These are phyloP conservation scores for Tylopilus sp. DNA, from an alignment of 1,284 basidiomycete genomes.

Conservation along the genomic window DNA sequence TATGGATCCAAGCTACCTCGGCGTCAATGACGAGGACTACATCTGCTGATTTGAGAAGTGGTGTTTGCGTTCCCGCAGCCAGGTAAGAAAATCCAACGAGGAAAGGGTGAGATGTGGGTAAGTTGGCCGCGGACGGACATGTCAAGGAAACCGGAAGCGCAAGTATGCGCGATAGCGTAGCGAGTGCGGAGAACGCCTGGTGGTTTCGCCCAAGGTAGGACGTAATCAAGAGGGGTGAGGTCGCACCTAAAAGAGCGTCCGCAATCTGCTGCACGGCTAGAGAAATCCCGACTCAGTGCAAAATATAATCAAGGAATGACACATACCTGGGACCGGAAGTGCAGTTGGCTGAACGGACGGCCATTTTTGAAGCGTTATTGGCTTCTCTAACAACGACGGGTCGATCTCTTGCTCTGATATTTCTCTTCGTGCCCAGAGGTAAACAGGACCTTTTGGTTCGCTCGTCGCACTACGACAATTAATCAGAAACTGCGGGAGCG, in stretches of 20 bases:
- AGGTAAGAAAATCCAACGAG: constrained; percentile 63
- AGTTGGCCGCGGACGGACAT: constrained; percentile 63
- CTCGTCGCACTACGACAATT: constrained; percentile 62
- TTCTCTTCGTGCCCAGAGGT: constrained; percentile 79
- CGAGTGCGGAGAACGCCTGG: constrained; percentile 58
- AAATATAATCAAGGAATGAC: not conserved
- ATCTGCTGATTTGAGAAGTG: constrained; percentile 65
- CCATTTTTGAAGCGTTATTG: constrained; percentile 55
- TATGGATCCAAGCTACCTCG: constrained; percentile 75
- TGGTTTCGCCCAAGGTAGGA: constrained; percentile 71
- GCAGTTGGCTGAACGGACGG: constrained; percentile 61
- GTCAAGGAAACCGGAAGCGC: constrained; percentile 66
- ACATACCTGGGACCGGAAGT: constrained; percentile 59
- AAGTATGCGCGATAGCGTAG: constrained; percentile 60
- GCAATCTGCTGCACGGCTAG: constrained; percentile 59
- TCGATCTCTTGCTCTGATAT: constrained; percentile 74
- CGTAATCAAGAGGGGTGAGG: constrained; percentile 72
- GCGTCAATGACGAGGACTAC: constrained; percentile 72
- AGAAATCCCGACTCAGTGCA: not conserved
- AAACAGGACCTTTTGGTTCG: constrained; percentile 77
- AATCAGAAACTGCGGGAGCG: constrained; percentile 6
- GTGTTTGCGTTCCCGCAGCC: constrained; percentile 53
- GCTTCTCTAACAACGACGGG: constrained; percentile 42
- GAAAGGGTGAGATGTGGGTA: constrained; percentile 68
- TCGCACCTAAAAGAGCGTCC: constrained; percentile 59